Conservation (phyloP, 192 early-diverging fungal species). For the Spinellus fusiger region DNA sequence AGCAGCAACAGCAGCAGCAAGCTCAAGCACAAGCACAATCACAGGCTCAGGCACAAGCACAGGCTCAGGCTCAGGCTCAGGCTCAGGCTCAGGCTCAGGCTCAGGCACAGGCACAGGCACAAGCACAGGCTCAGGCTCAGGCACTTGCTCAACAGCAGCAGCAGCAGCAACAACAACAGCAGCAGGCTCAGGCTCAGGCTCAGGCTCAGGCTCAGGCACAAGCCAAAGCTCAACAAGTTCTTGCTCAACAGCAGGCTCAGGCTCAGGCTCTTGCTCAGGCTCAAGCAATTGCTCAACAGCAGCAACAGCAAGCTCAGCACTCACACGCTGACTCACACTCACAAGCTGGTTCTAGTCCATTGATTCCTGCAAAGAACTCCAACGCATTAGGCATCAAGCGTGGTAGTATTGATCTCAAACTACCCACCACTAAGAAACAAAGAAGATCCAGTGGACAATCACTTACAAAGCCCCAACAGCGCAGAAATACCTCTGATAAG, state of each 20-base stretch:
- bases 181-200: neutral
- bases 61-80: too few species aligned
- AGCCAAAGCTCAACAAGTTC: neutral
- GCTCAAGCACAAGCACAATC: conserved; percentile 4
- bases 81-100: too few species aligned
- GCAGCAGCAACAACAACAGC: neutral
- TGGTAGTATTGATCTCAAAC: conserved; percentile 28
- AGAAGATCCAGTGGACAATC: conserved; percentile 5
- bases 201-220: neutral
- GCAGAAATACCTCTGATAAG: neutral
- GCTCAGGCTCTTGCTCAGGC: conserved; percentile 11
- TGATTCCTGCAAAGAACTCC: neutral
- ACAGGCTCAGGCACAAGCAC: neutral
- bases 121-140: too few species aligned
- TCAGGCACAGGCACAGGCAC: too few species aligned
- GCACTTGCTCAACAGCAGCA: neutral
- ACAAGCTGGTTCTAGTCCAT: neutral
- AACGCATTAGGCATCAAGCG: conserved; percentile 11
- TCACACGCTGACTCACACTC: neutral
- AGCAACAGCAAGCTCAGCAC: conserved; percentile 8
- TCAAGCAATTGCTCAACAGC: neutral
- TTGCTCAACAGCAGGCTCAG: neutral
- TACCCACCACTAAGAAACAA: conserved; percentile 24
- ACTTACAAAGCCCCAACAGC: conserved; percentile 2
- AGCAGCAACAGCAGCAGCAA: conserved; percentile 16